These are phyloP conservation scores for Fusarium sp. DNA, from an alignment of 2,329 filamentous ascomycete species.

Conservation along the genomic window DNA sequence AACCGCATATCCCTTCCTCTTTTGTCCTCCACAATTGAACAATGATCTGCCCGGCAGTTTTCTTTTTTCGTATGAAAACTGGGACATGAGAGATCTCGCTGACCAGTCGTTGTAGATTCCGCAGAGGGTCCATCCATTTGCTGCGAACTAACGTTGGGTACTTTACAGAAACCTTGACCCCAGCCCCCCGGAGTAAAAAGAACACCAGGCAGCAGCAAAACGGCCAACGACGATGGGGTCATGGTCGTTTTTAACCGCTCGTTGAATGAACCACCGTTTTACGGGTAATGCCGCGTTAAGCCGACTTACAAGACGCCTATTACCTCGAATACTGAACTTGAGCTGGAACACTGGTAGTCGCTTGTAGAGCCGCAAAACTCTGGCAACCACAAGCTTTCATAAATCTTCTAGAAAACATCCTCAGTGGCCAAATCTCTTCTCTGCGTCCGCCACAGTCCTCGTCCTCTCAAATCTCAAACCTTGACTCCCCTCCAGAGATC, in stretches of 20 bases:
- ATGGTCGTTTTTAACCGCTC: too few relatives aligned
- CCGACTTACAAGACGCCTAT: background rate
- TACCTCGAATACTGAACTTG: background rate
- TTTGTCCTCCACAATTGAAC: background rate
- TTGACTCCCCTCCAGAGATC: background rate
- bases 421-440: background rate
- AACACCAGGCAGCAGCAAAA: conserved; percentile 36
- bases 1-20: conserved; percentile 19
- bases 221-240: background rate
- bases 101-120: background rate
- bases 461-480: background rate
- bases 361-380: background rate
- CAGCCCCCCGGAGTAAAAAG: too few relatives aligned
- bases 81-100: background rate
- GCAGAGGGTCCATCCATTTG: background rate
- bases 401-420: background rate
- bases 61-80: background rate
- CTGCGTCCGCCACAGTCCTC: background rate
- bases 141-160: background rate
- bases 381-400: background rate
- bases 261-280: background rate
- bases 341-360: background rate
- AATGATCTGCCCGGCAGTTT: background rate
- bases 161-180: too few relatives aligned
- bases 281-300: background rate